Evolutionary conservation across 352 stramenopile species (phyloP), one percentile per base, ranked within the genome.

Genomic region (Plasmopara halstedii): DNA sequence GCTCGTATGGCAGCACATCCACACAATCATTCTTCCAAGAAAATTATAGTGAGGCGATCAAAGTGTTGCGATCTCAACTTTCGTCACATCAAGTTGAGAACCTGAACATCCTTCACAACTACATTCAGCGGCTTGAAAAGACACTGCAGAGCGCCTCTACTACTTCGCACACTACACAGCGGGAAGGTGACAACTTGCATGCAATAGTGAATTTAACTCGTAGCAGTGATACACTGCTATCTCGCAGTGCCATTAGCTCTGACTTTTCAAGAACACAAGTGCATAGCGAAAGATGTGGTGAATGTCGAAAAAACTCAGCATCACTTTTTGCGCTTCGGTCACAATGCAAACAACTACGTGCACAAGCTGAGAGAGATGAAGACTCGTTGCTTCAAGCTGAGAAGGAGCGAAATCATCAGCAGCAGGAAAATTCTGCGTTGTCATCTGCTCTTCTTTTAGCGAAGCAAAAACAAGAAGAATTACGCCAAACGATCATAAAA

Each of bases 381-480:
- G 65, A 77, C 21, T 58, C 64, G 0, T 42, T 86, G 8, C 50
- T 79, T 15, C 56, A 53, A 22, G 58, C 60, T 19, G 69, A 83
- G 54, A 69, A 75, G 15, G 59, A 61, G 4, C 62, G 67, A 17
- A 32, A 43, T 3, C 58, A 75, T 4, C 31, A 77, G 13, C 62
- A 79, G 33, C 64, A 54, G 35, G 74, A 86, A 39, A 70, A 75
- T 27, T 42, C 51, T 2, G 58, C 69, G 8, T 45, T 86, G 4
- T 75, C 62, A 2, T 68, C 43, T 17, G 56, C 64, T n/a, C 20
- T 86, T 19, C 5, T 79, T 5, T 48, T 56, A 13, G 53, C 64
- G 0, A 84, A 79, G 42, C 64, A 84, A 29, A 67, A 73, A 17
- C 70, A 83, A 19, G 57, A 84, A 46, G 70, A 83, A 13, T 56